Percentiles rank a stretch among this genome's conserved stretches.
phyloP scores from a whole-genome alignment of 805 yeast species.

The Pichia californica region DNA sequence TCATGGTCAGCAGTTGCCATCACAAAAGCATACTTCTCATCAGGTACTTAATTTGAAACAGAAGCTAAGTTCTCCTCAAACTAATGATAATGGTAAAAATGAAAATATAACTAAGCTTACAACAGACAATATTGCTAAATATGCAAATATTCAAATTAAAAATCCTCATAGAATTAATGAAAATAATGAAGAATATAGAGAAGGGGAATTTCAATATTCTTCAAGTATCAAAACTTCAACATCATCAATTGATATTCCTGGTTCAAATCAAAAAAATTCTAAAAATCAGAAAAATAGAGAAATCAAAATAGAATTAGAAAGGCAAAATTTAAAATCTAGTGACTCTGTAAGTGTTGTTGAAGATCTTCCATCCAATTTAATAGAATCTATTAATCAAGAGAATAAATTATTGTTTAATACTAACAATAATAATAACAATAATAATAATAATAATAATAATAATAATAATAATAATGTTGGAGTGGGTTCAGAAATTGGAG shows the following conservation, averaged over 20 bases:
- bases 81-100: background rate
- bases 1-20: background rate
- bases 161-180: background rate
- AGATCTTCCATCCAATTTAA: slow-evolving; percentile 25
- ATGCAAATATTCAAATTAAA: background rate
- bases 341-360: slow-evolving; percentile 16
- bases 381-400: slow-evolving; percentile 26
- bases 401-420: slow-evolving; percentile 16
- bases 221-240: slow-evolving; percentile 24
- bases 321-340: background rate
- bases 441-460: too few species aligned
- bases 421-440: too few species aligned
- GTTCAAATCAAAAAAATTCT: slow-evolving; percentile 6
- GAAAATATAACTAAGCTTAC: slow-evolving; percentile 5
- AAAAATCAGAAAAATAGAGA: slow-evolving; percentile 4
- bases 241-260: slow-evolving; percentile 27
- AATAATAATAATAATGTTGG: too few species aligned
- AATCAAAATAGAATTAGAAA: slow-evolving; percentile 6
- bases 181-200: background rate
- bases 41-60: background rate
- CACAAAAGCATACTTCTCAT: background rate
- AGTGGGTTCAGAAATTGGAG: too few species aligned
- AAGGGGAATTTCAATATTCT: slow-evolving; percentile 12
- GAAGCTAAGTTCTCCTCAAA: background rate
- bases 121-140: slow-evolving; percentile 11